Conservation (phyloP, 805 yeast genomes). For the Kodamaea sagamina region DNA sequence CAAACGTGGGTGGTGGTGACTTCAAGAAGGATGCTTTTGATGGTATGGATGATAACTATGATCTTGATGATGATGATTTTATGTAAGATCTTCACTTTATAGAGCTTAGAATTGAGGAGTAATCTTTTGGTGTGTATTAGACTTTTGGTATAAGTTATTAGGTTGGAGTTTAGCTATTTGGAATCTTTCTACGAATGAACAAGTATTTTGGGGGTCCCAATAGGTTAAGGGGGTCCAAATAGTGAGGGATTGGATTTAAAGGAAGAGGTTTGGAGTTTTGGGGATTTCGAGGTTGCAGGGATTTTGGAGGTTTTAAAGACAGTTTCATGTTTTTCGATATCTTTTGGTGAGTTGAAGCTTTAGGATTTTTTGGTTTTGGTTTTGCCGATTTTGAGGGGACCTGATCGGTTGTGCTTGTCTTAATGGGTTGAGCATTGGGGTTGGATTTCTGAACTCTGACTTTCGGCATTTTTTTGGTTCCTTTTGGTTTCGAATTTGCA, state of each 20-base stretch:
- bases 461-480: too few species aligned
- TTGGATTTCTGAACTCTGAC: background rate
- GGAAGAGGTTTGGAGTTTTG: background rate
- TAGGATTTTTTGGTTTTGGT: background rate
- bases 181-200: constrained; percentile 6
- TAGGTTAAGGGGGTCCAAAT: constrained; percentile 8
- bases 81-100: constrained; percentile 49
- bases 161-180: background rate
- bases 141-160: background rate
- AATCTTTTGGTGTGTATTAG: background rate
- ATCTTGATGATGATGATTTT: constrained; percentile 78
- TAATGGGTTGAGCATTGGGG: background rate
- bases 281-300: too few species aligned
- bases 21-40: constrained; percentile 68
- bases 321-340: too few species aligned
- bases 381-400: background rate
- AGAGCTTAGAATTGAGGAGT: constrained; percentile 1
- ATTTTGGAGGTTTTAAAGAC: too few species aligned
- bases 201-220: constrained; percentile 10
- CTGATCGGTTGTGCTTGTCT: background rate
- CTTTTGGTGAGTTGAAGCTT: background rate
- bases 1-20: constrained; percentile 44
- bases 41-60: constrained; percentile 55
- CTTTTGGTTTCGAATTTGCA: too few species aligned
- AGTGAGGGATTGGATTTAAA: background rate